Conservation (phyloP, 768 basidiomycete species). For the Daedaleopsis nitida region DNA sequence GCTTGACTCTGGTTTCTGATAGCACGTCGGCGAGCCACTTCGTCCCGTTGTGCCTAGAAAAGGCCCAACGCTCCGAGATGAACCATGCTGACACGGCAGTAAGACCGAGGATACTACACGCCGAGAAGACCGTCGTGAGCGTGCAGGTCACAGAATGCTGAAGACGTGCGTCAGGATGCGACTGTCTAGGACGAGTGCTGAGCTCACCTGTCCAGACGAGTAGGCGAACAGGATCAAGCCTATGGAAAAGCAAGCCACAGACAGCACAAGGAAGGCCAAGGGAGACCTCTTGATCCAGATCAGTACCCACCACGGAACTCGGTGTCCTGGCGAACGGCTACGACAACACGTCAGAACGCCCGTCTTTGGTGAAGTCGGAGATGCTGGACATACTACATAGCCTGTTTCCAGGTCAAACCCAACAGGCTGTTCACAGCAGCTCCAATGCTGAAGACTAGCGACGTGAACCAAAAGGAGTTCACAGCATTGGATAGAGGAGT, state of each 20-base stretch:
- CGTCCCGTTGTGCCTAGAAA: slow-evolving; percentile 59
- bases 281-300: slow-evolving; percentile 89
- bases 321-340: slow-evolving; percentile 74
- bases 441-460: slow-evolving; percentile 74
- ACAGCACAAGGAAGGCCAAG: slow-evolving; percentile 80
- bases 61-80: slow-evolving; percentile 68
- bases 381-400: slow-evolving; percentile 67
- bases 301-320: slow-evolving; percentile 80
- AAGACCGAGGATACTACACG: slow-evolving; percentile 71
- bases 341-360: slow-evolving; percentile 21
- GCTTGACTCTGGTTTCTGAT: slow-evolving; percentile 28
- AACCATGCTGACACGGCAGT: slow-evolving; percentile 76
- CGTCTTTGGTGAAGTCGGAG: neutral
- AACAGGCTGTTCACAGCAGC: slow-evolving; percentile 79
- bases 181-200: neutral
- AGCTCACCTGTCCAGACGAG: slow-evolving; percentile 64
- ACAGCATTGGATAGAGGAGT: slow-evolving; percentile 50
- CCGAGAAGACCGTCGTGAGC: slow-evolving; percentile 76
- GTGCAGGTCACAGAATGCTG: slow-evolving; percentile 65
- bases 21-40: slow-evolving; percentile 71
- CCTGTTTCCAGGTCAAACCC: slow-evolving; percentile 78
- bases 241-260: slow-evolving; percentile 80
- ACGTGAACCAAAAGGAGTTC: slow-evolving; percentile 75
- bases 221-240: slow-evolving; percentile 79
- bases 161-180: neutral